Evolutionary conservation across 2,329 filamentous ascomycete genomes (phyloP), one percentile per base, ranked within the genome.

Genomic region (Fusarium lateritium): DNA sequence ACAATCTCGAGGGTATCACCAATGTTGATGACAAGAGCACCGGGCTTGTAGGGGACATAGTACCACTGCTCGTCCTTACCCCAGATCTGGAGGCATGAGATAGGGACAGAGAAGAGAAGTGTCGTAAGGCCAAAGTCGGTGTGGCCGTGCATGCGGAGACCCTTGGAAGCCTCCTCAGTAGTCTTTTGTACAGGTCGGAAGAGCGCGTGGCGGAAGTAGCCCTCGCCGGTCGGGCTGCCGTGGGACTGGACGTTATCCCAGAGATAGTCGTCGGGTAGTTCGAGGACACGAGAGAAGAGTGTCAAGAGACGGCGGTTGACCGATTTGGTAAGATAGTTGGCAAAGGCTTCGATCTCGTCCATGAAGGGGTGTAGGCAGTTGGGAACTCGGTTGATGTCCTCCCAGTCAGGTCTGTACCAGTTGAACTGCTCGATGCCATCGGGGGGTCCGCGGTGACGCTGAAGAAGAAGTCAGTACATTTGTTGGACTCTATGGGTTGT

Each of bases 341-440:
- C 34, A 38, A 71, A 71, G 0, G 64, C 51, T 34, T 71, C 64
- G 19, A 70, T 66, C 50, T 71, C 69, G 49, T 71, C 64, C 67
- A 69, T 71, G 19, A 71, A 68, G 6, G 69, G 67, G 69, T 82
- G 80, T 76, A 85, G 69, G 71, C 83, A 85, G n/a, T 63, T 78
- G 2, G 84, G 84, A 1, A 80, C 76, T 9, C 81, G 86, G 47
- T 79, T 72, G 22, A 75, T 65, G 58, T 82, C 75, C 61, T 81
- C 75, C 79, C 81, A 85, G 46, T 86, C 83, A 2, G 73, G 73
- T 24, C 78, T 80, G 75, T 86, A 86, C 80, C 81, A 86, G 75
- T 86, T 86, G 75, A 86, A 86, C 62, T 86, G 84, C 65, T 86
- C 84, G 55, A 86, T 86, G 5, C 83, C 84, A 68, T 86, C 84